These are phyloP conservation scores for Gautieria morchelliformis DNA, from an alignment of 768 basidiomycete species.

Conservation along the genomic window DNA sequence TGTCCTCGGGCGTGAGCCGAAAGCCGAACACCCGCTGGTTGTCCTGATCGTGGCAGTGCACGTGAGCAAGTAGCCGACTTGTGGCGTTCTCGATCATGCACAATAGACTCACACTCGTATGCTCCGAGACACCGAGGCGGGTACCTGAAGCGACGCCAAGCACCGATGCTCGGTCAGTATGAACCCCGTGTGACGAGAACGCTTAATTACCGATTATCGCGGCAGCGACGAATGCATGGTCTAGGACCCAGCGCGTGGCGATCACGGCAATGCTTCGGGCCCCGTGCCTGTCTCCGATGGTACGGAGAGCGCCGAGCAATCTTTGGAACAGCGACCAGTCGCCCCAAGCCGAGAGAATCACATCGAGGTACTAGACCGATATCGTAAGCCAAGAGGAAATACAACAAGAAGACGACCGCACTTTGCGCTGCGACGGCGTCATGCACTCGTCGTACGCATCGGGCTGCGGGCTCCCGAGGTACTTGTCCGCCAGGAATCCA, in stretches of 20 bases:
- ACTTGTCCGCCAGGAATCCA: slow-evolving; percentile 70
- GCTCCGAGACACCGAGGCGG: slow-evolving; percentile 67
- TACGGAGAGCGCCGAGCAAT: slow-evolving; percentile 47
- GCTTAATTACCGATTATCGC: slow-evolving; percentile 55
- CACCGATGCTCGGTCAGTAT: not conserved
- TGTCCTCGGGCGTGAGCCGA: slow-evolving; percentile 45
- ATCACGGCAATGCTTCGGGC: slow-evolving; percentile 66
- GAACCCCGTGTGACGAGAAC: slow-evolving; percentile 3
- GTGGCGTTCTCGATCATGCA: slow-evolving; percentile 1
- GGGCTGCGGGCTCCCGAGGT: slow-evolving; percentile 59
- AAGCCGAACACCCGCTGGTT: slow-evolving; percentile 58
- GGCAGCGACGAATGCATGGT: slow-evolving; percentile 66
- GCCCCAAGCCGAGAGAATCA: slow-evolving; percentile 75
- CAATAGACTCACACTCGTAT: slow-evolving; percentile 29
- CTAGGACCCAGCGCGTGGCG: slow-evolving; percentile 75
- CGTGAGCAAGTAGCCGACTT: not conserved
- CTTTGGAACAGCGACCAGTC: slow-evolving; percentile 66
- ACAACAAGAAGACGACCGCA: slow-evolving; percentile 17
- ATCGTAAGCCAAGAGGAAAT: not conserved
- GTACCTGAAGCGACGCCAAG: slow-evolving; percentile 35
- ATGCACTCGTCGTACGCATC: slow-evolving; percentile 58
- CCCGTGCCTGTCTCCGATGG: slow-evolving; percentile 58
- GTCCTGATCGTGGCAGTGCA: slow-evolving; percentile 24
- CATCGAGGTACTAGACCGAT: slow-evolving; percentile 60
- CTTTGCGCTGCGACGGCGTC: slow-evolving; percentile 81